phyloP scores from a whole-genome alignment of 169 alveolate species.

The Plasmodium malariae region DNA sequence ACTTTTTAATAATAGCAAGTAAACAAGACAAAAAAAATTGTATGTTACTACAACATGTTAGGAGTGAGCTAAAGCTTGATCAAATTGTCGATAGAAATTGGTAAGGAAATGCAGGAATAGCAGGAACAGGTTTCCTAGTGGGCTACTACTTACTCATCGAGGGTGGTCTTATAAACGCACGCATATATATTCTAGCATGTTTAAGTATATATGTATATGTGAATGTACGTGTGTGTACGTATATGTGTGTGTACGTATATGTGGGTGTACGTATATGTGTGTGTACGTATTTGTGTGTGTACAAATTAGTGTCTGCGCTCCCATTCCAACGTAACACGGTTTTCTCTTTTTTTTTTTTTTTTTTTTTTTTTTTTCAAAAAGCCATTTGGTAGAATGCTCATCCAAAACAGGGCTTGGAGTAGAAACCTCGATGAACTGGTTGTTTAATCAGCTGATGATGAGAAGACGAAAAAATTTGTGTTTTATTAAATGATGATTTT shows the following conservation, averaged over 20 bases:
- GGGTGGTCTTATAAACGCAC: too few relatives aligned
- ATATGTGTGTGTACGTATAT: too few relatives aligned
- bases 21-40: conserved; percentile 49
- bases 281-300: too few relatives aligned
- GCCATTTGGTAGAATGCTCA: conserved; percentile 64
- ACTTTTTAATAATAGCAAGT: conserved; percentile 43
- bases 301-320: too few relatives aligned
- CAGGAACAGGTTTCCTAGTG: too few relatives aligned
- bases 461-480: conserved; percentile 31
- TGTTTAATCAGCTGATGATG: conserved; percentile 54
- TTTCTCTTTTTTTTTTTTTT: conserved; percentile 1
- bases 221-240: background rate
- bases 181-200: background rate
- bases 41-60: conserved; percentile 47
- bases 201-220: background rate
- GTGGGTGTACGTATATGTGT: too few relatives aligned
- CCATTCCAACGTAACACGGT: too few relatives aligned
- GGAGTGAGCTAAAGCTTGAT: conserved; percentile 44
- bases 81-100: conserved; percentile 72
- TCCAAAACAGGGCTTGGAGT: conserved; percentile 64
- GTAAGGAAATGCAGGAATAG: conserved; percentile 13
- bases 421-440: conserved; percentile 63
- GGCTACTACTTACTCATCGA: too few relatives aligned
- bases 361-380: background rate
- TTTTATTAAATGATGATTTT: conserved; percentile 12